Conservation (phyloP, 2,329 filamentous ascomycete genomes). For the Sclerotiophoma versabilis region DNA sequence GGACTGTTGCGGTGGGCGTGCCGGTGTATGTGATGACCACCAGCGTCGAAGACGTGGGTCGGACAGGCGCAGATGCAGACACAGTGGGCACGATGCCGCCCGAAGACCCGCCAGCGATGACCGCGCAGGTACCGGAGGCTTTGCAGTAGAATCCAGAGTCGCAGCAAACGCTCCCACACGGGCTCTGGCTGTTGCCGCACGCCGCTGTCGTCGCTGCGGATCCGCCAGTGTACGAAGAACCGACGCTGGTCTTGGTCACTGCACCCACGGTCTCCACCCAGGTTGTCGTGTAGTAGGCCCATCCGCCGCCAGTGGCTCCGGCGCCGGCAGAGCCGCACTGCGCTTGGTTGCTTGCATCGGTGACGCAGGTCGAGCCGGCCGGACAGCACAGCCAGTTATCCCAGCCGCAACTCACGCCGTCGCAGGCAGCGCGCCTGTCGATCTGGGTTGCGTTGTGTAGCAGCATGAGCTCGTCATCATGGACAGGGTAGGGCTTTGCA, state of each 20-base stretch:
- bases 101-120: slow-evolving; percentile 61
- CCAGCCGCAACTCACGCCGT: slow-evolving; percentile 41
- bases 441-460: slow-evolving; percentile 42
- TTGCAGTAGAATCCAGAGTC: slow-evolving; percentile 71
- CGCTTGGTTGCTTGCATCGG: slow-evolving; percentile 46
- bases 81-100: slow-evolving; percentile 44
- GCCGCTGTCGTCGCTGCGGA: slow-evolving; percentile 30
- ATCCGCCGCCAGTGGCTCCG: slow-evolving; percentile 52
- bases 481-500: slow-evolving; percentile 44
- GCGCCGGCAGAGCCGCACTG: slow-evolving; percentile 39
- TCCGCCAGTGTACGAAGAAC: slow-evolving; percentile 52
- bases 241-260: slow-evolving; percentile 61
- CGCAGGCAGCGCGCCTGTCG: slow-evolving; percentile 26
- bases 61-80: slow-evolving; percentile 59
- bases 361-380: slow-evolving; percentile 38
- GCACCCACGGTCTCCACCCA: slow-evolving; percentile 61
- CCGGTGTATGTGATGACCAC: slow-evolving; percentile 57
- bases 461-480: slow-evolving; percentile 35
- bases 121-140: slow-evolving; percentile 63
- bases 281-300: slow-evolving; percentile 65
- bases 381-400: slow-evolving; percentile 47
- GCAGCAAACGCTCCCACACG: slow-evolving; percentile 76
- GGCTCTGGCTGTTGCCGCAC: slow-evolving; percentile 62
- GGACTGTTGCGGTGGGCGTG: slow-evolving; percentile 55
- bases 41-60: slow-evolving; percentile 62